A percentile compares a stretch with the other conserved stretches of the same genome.
phyloP scores from a whole-genome alignment of 2,329 filamentous ascomycete genomes.

The Aspergillus felis region DNA sequence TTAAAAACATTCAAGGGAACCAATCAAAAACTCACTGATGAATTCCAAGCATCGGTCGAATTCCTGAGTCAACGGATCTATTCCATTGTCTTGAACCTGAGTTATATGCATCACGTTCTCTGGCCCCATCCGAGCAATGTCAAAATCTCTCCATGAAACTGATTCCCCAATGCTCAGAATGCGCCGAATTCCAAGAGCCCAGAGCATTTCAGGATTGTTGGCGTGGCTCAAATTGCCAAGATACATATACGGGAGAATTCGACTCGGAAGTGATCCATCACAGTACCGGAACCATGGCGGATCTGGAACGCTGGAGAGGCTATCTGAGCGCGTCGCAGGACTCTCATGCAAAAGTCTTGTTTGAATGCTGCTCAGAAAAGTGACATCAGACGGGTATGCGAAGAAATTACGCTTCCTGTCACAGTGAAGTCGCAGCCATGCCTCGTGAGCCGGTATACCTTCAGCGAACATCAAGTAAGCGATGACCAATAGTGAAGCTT shows the following conservation, averaged over 20 bases:
- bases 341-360: constrained; percentile 63
- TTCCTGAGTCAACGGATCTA: constrained; percentile 82
- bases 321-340: constrained; percentile 25
- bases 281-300: constrained; percentile 78
- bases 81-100: constrained; percentile 92
- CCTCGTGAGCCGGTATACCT: constrained; percentile 72
- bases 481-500: constrained; percentile 81
- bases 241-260: constrained; percentile 91
- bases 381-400: constrained; percentile 86
- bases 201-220: constrained; percentile 83
- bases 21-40: constrained; percentile 65
- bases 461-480: constrained; percentile 94
- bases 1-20: background rate
- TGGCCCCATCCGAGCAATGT: constrained; percentile 66
- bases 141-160: constrained; percentile 71
- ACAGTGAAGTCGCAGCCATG: constrained; percentile 82
- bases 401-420: constrained; percentile 88
- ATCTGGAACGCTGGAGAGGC: constrained; percentile 37
- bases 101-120: constrained; percentile 79
- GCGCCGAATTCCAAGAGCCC: constrained; percentile 75
- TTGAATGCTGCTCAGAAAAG: constrained; percentile 72
- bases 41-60: constrained; percentile 85
- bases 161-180: constrained; percentile 90
- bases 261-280: constrained; percentile 86
- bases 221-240: constrained; percentile 89